A percentile compares a stretch with the other conserved stretches of the same genome.
Conservation (phyloP, 306 rosid species). For the Sechiopsis laciniata region DNA sequence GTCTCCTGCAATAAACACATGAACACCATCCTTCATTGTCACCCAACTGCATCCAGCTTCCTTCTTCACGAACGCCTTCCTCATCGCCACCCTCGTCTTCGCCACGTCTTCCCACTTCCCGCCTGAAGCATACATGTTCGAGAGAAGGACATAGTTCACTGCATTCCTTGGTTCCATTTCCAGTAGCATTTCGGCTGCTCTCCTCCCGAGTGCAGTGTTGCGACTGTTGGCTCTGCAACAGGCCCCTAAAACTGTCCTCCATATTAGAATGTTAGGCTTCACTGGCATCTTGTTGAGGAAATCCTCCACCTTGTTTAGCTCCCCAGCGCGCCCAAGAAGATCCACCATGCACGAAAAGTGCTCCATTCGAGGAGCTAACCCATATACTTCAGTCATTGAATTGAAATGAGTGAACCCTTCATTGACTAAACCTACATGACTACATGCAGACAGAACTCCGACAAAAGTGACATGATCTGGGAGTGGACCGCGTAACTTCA, state of each 20-base stretch:
- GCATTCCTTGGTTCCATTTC: slow-evolving; percentile 78
- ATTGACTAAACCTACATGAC: slow-evolving; percentile 80
- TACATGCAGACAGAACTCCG: slow-evolving; percentile 87
- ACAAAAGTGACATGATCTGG: slow-evolving; percentile 93
- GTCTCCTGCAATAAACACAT: slow-evolving; percentile 87
- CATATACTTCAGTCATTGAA: slow-evolving; percentile 53
- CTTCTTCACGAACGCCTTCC: slow-evolving; percentile 72
- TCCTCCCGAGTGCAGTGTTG: slow-evolving; percentile 58
- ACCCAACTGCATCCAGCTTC: slow-evolving; percentile 97
- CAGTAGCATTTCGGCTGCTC: slow-evolving; percentile 69
- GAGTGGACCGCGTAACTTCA: slow-evolving; percentile 53
- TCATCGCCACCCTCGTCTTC: slow-evolving; percentile 69
- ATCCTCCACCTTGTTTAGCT: slow-evolving; percentile 56
- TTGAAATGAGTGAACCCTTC: slow-evolving; percentile 66
- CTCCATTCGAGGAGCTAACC: slow-evolving; percentile 63
- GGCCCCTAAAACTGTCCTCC: slow-evolving; percentile 92
- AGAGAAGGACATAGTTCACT: slow-evolving; percentile 79
- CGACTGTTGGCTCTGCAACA: slow-evolving; percentile 61
- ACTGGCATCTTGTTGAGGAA: slow-evolving; percentile 68
- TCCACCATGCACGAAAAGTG: slow-evolving; percentile 92
- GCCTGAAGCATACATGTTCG: slow-evolving; percentile 81
- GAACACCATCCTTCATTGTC: slow-evolving; percentile 85
- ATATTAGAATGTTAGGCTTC: slow-evolving; percentile 67
- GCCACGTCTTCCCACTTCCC: slow-evolving; percentile 77
- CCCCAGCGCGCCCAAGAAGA: slow-evolving; percentile 79